Conservation (phyloP, 352 stramenopile genomes). For the Phytopythium aichiense region DNA sequence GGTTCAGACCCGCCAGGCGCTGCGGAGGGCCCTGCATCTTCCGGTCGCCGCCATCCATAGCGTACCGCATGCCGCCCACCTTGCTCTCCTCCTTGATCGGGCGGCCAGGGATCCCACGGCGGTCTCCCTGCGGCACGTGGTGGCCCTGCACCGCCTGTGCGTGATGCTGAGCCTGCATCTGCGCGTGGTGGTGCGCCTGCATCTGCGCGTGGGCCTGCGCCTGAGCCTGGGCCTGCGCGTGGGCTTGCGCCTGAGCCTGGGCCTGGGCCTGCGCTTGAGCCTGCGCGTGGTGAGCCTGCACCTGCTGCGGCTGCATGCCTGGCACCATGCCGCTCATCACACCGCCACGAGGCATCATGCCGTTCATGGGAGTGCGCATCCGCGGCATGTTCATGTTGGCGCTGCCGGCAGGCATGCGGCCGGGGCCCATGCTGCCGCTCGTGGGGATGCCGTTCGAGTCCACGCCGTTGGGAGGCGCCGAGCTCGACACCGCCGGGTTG, state of each 20-base stretch:
- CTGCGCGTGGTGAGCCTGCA: conserved; percentile 44
- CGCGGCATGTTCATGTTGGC: conserved; percentile 63
- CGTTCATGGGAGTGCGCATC: conserved; percentile 56
- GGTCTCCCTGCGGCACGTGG: conserved; percentile 56
- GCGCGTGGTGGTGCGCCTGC: conserved; percentile 52
- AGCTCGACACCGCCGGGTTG: conserved; percentile 29
- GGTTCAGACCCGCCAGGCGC: conserved; percentile 62
- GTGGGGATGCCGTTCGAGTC: conserved; percentile 24
- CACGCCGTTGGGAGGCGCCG: conserved; percentile 30
- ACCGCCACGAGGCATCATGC: conserved; percentile 56
- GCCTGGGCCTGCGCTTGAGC: conserved; percentile 30
- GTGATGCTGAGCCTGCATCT: conserved; percentile 37
- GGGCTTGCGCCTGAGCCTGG: conserved; percentile 46
- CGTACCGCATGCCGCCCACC: conserved; percentile 47
- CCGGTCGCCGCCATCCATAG: conserved; percentile 58
- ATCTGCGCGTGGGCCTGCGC: conserved; percentile 56
- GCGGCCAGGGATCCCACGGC: conserved; percentile 53
- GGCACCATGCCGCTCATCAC: conserved; percentile 63
- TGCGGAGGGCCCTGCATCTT: conserved; percentile 55
- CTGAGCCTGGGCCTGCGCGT: conserved; percentile 58
- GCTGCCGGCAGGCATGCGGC: conserved; percentile 33
- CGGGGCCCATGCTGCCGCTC: conserved; percentile 41
- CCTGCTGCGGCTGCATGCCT: conserved; percentile 64
- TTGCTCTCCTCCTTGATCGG: conserved; percentile 71
- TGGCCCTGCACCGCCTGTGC: conserved; percentile 40